Percentiles rank a stretch among this genome's conserved stretches.
These are phyloP conservation scores for Volutella citrinella DNA, from an alignment of 2,329 filamentous ascomycete species.

Conservation along the genomic window DNA sequence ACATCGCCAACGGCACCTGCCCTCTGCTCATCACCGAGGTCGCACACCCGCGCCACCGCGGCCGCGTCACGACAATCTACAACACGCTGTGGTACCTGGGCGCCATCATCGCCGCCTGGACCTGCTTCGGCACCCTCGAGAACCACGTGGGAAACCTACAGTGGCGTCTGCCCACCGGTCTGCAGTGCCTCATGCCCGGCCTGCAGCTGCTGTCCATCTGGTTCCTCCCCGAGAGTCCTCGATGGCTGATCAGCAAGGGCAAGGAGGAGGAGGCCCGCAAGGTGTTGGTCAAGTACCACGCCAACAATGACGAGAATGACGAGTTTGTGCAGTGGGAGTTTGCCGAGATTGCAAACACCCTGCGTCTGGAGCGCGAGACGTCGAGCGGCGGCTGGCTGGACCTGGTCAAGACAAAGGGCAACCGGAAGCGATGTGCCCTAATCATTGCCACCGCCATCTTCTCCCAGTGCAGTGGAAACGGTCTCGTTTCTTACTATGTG, in stretches of 20 bases:
- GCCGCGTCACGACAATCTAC: conserved; percentile 20
- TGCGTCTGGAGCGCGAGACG: conserved; percentile 15
- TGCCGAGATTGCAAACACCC: conserved; percentile 17
- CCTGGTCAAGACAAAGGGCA: conserved; percentile 17
- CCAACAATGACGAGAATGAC: conserved; percentile 13
- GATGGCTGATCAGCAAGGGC: conserved; percentile 21
- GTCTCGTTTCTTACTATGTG: conserved; percentile 22
- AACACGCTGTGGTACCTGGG: conserved; percentile 24
- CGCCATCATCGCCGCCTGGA: conserved; percentile 20
- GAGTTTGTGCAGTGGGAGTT: conserved; percentile 19
- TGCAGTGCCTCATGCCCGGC: conserved; percentile 20
- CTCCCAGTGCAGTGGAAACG: conserved; percentile 21
- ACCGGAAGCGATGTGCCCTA: conserved; percentile 18
- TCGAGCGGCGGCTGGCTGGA: conserved; percentile 15
- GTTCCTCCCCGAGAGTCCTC: conserved; percentile 17
- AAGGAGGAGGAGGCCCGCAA: conserved; percentile 17
- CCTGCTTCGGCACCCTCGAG: conserved; percentile 15
- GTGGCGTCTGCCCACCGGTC: conserved; percentile 18
- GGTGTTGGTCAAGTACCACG: conserved; percentile 21
- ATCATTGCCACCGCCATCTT: conserved; percentile 22
- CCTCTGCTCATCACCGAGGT: conserved; percentile 23
- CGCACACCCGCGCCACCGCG: conserved; percentile 19
- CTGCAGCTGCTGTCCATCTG: conserved; percentile 19
- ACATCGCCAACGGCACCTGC: conserved; percentile 22
- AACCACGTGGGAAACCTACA: conserved; percentile 15